Conservation (phyloP, 306 rosid genomes). For the Cucurbita argyrosperma region DNA sequence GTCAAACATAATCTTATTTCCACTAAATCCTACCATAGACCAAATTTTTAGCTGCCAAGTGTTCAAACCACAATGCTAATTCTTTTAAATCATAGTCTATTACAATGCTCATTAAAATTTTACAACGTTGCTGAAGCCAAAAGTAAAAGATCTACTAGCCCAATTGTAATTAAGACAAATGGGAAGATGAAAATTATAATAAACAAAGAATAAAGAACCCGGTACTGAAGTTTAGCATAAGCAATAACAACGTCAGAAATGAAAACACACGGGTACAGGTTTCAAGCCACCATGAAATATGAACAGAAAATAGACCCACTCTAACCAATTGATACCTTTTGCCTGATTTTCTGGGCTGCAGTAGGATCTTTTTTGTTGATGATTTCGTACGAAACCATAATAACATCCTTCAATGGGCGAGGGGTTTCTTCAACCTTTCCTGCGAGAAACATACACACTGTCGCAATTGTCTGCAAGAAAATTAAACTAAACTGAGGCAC, state of each 20-base stretch:
- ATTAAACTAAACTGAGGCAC: conserved; percentile 15
- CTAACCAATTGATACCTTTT: conserved; percentile 42
- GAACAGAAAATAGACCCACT: background rate
- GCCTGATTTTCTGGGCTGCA: conserved; percentile 82
- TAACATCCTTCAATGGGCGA: conserved; percentile 88
- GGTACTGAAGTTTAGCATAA: background rate
- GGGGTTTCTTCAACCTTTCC: conserved; percentile 99
- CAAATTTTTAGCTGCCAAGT: background rate
- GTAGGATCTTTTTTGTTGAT: conserved; percentile 83
- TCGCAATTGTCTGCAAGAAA: conserved; percentile 80
- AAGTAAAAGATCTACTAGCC: background rate
- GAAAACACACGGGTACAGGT: background rate
- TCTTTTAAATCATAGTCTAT: background rate
- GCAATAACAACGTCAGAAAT: background rate
- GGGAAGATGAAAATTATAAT: background rate
- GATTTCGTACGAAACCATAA: conserved; percentile 84
- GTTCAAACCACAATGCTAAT: background rate
- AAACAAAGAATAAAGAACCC: background rate
- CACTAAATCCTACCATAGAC: background rate
- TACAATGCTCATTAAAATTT: background rate
- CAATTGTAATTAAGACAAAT: background rate
- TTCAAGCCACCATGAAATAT: background rate
- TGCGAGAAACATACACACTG: conserved; percentile 97
- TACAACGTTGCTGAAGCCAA: background rate
- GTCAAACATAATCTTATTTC: background rate